phyloP scores from a whole-genome alignment of 192 early-diverging fungal species.

The Entomortierella parvispora region DNA sequence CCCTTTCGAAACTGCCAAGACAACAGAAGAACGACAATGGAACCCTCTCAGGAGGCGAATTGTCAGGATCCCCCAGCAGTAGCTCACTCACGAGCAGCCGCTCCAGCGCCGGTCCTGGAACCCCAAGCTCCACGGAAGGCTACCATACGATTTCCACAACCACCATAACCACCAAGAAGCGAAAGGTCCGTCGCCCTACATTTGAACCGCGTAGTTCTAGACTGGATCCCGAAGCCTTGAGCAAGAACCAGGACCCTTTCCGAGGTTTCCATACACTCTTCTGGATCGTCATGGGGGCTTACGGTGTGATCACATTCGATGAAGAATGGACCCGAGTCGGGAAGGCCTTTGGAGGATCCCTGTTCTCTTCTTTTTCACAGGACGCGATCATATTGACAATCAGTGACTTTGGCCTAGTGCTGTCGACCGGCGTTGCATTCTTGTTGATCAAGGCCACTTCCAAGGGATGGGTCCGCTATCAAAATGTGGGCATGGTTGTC shows the following conservation, averaged over 20 bases:
- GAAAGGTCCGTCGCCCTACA: constrained; percentile 43
- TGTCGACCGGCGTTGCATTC: constrained; percentile 70
- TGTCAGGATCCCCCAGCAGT: constrained; percentile 1
- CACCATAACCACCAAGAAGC: constrained; percentile 25
- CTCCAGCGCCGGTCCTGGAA: constrained; percentile 25
- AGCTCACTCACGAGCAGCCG: constrained; percentile 18
- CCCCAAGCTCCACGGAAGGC: constrained; percentile 19
- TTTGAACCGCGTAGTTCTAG: constrained; percentile 52
- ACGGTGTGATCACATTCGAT: constrained; percentile 68
- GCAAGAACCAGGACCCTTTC: constrained; percentile 53
- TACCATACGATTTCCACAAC: constrained; percentile 33
- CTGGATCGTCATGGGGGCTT: constrained; percentile 83
- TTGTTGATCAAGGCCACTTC: constrained; percentile 67
- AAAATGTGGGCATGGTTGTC: constrained; percentile 56
- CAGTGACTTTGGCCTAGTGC: constrained; percentile 77
- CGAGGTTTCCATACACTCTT: constrained; percentile 87
- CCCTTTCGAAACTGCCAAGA: neutral
- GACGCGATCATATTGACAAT: constrained; percentile 73
- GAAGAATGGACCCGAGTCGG: constrained; percentile 59
- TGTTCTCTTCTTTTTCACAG: constrained; percentile 68
- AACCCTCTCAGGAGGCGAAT: too few relatives aligned
- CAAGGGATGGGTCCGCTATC: constrained; percentile 61
- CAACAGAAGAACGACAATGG: neutral
- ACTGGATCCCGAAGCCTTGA: constrained; percentile 54
- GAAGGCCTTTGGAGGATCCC: constrained; percentile 52